Evolutionary conservation across 139 green algal species (phyloP), one percentile per base, ranked within the genome.

Genomic region (Mychonastes homosphaera): DNA sequence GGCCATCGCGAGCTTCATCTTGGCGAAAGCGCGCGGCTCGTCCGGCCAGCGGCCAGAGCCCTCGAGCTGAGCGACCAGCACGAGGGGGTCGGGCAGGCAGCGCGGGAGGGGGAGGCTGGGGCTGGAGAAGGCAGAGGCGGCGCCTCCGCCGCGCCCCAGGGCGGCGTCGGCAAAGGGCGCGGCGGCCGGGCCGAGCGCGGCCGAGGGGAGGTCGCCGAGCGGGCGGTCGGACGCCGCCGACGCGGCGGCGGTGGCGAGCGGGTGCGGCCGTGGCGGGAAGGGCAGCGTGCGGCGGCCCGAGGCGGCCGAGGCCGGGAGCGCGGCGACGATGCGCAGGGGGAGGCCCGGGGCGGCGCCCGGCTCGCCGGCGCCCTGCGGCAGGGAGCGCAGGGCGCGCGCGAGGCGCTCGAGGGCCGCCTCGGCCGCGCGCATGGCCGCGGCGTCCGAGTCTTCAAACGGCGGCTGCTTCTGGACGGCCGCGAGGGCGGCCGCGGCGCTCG

Each of bases 1-100:
- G 1, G 79, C 83, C 35, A 93, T 32, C 0, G 83, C 84, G 6
- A 81, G 79, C 63, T 87, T 87, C 40, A 76, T 84, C 69, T 87
- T 88, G 8, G 7, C 15, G 33, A 79, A 91, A 6, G 85, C 81
- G 28, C 41, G 52, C 2, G 65, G 57, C 29, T 77, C 56, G 32
- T 80, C 74, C 9, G 83, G 79, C 85, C 82, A 90, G 28, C 68
- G 47, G 26, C 62, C 69, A 56, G 81, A 87, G 43, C 77, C 77
- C 58, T 93, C 85, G 48, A 94, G 60, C 51, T 86, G 79, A 57
- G 85, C 81, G 36, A 89, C 56, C 49, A 91, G 39, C 46, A 87
- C 79, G 9, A 87, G 26, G 0, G 83, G 63, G 18, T 81, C 62
- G n/a, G n/a, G n/a, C 64, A 94, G 36, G 49, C 79, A 87, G 34